These are phyloP conservation scores for Jacaranda copaia DNA, from an alignment of 257 asterid species.

Conservation along the genomic window DNA sequence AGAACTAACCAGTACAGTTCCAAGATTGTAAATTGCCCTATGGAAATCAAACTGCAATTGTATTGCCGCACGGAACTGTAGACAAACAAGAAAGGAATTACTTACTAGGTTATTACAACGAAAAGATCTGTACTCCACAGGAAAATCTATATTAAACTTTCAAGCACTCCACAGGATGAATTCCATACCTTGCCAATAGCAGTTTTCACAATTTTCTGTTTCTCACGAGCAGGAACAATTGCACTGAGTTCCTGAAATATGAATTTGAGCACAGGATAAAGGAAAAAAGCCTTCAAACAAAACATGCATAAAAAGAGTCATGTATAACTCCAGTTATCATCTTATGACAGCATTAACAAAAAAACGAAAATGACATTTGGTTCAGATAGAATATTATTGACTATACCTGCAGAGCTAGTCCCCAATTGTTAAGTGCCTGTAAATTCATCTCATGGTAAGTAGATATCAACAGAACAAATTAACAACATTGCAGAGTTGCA, in stretches of 20 bases:
- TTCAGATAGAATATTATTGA: conserved; percentile 22
- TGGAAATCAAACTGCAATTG: conserved; percentile 98
- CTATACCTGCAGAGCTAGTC: conserved; percentile 98
- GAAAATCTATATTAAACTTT: conserved; percentile 12
- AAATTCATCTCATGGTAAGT: conserved; percentile 42
- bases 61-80: conserved; percentile 97
- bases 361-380: neutral
- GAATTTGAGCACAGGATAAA: conserved; percentile 34
- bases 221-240: conserved; percentile 99
- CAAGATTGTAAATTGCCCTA: conserved; percentile 98
- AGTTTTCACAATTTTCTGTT: conserved; percentile 86
- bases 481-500: conserved; percentile 17
- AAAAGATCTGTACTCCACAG: neutral
- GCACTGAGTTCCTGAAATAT: conserved; percentile 93
- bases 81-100: conserved; percentile 24
- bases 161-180: conserved; percentile 22
- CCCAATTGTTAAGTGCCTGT: conserved; percentile 99
- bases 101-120: conserved; percentile 22
- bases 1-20: conserved; percentile 95
- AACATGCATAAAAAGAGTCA: conserved; percentile 23
- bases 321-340: conserved; percentile 17
- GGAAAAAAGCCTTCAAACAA: conserved; percentile 26
- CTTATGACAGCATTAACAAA: conserved; percentile 29
- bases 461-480: conserved; percentile 26
- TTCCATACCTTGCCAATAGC: conserved; percentile 89